phyloP scores from a whole-genome alignment of 768 basidiomycete genomes.

The Leccinum subtestaceum region DNA sequence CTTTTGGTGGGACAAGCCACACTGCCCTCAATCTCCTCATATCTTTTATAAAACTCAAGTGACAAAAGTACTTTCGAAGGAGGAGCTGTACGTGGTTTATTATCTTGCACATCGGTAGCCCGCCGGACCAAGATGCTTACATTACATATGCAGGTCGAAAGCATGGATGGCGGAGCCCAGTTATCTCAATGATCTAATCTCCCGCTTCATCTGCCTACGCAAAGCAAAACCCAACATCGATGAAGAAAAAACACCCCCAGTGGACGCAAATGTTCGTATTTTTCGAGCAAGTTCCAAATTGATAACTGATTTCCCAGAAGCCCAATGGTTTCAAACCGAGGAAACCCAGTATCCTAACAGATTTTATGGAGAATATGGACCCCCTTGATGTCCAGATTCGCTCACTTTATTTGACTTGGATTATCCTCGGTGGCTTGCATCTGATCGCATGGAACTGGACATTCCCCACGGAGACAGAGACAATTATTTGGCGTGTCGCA shows the following conservation, averaged over 20 bases:
- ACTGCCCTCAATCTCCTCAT: background rate
- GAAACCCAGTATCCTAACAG: background rate
- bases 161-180: background rate
- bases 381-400: background rate
- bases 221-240: background rate
- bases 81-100: background rate
- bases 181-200: background rate
- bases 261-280: background rate
- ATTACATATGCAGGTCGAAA: background rate
- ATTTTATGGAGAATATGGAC: background rate
- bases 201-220: background rate
- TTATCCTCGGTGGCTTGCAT: background rate
- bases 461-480: background rate
- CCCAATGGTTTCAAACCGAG: background rate
- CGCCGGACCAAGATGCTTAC: background rate
- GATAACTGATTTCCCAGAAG: background rate
- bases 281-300: background rate
- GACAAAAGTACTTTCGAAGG: background rate
- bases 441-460: background rate
- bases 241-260: background rate
- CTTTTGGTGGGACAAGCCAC: background rate
- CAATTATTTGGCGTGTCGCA: background rate
- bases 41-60: background rate
- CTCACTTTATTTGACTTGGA: background rate
- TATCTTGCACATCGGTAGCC: background rate